Percentiles rank a stretch among this genome's conserved stretches.
phyloP scores from a whole-genome alignment of 441 rosid species.

The Flueggea neowawraea region DNA sequence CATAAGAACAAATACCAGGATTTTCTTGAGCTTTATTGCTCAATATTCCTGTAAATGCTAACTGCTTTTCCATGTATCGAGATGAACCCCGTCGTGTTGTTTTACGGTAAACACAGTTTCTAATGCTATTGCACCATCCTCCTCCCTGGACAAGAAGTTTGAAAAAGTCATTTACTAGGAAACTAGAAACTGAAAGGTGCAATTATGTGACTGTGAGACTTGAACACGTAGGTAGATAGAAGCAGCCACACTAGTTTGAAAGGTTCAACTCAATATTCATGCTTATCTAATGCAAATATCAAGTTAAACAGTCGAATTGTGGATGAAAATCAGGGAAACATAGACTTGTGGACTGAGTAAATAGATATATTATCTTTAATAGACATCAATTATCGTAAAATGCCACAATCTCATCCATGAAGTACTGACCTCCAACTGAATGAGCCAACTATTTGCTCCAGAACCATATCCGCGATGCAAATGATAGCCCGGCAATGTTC shows the following conservation, averaged over 20 bases:
- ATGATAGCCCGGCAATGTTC: conserved; percentile 97
- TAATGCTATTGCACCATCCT: conserved; percentile 90
- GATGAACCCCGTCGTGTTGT: conserved; percentile 82
- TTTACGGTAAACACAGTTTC: conserved; percentile 77
- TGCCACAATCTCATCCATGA: too few relatives aligned
- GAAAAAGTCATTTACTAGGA: conserved; percentile 5
- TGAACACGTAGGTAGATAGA: background rate
- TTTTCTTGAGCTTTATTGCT: conserved; percentile 73
- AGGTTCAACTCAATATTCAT: background rate
- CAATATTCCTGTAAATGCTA: conserved; percentile 76
- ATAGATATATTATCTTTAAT: background rate
- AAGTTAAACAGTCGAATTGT: background rate
- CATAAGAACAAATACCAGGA: conserved; percentile 43
- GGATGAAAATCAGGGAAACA: background rate
- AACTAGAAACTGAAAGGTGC: background rate
- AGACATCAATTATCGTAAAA: too few relatives aligned
- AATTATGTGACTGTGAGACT: background rate
- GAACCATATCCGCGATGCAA: conserved; percentile 77
- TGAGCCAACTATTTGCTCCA: conserved; percentile 91
- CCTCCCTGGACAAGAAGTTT: conserved; percentile 66
- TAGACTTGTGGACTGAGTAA: background rate
- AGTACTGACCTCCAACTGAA: conserved; percentile 81
- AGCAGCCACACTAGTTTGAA: background rate
- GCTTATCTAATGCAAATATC: background rate
- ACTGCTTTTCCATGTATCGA: conserved; percentile 69